Base-by-base conservation (phyloP, 73 alveolate species). In the Symbiodinium natans region DNA sequence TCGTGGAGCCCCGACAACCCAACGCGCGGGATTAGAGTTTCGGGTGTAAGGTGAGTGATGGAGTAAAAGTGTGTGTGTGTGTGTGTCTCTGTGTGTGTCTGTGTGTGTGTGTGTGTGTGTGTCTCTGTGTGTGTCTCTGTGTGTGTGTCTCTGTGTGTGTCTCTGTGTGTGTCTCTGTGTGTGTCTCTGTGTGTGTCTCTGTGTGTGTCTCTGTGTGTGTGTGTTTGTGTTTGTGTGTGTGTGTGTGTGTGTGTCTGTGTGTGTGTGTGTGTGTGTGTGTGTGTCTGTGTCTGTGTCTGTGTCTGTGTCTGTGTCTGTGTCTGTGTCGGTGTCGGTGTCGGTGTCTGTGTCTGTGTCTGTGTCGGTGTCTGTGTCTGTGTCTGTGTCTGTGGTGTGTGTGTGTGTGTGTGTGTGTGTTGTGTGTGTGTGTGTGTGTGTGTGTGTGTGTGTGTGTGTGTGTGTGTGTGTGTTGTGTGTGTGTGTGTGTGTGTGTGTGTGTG, bases 211-310 rank as follows among this genome's bases (percentile, higher is more conserved):
- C 23, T 48, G 63, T 48, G 63, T n/a, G n/a, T n/a, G n/a, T n/a
- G n/a, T n/a, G n/a, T n/a, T n/a, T n/a, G n/a, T n/a, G n/a, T n/a
- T n/a, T n/a, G n/a, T n/a, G n/a, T n/a, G n/a, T n/a, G n/a, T n/a
- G n/a, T n/a, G n/a, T n/a, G n/a, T n/a, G n/a, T 48, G 63, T 48
- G 63, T 48, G 63, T 48, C 23, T 48, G 63, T 48, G 82, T 68
- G 82, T 68, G 82, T 68, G 82, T 68, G 82, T 68, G 82, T 68
- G 82, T 68, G 82, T 68, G 82, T 68, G 82, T 68, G 82, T 68
- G 82, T 68, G 82, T 68, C 38, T 68, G 40, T 68, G 82, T 68
- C 38, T 68, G 82, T 68, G 82, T 68, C 36, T 68, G 82, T 68
- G 82, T 68, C 38, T 68, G 82, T 68, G 82, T 68, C 38, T 68